Evolutionary conservation across 208 protist species (phyloP).

Genomic region (Endotrypanum monterogeii): DNA sequence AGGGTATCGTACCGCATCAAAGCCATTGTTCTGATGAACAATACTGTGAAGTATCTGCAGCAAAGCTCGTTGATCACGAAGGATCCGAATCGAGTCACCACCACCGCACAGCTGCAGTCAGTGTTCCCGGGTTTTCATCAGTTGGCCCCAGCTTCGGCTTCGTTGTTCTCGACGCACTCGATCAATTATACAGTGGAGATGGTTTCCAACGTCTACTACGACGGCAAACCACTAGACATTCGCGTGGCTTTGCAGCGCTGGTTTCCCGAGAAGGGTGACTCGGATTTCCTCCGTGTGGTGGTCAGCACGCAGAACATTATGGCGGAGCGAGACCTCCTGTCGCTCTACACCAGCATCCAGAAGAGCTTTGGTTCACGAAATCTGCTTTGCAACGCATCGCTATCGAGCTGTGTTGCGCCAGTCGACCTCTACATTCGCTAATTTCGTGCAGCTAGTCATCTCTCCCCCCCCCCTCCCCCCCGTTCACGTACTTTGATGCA

Average conservation of each 20-base stretch:
- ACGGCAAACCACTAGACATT: conserved; percentile 60
- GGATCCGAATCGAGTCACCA: conserved; percentile 56
- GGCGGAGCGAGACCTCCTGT: conserved; percentile 46
- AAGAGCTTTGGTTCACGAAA: conserved; percentile 21
- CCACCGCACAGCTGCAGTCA: conserved; percentile 66
- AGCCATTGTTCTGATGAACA: conserved; percentile 38
- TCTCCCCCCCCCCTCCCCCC: neutral
- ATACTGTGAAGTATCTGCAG: conserved; percentile 52
- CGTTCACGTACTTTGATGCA: neutral
- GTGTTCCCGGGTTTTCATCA: conserved; percentile 80
- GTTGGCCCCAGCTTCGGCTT: conserved; percentile 23
- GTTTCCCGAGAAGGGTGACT: conserved; percentile 24
- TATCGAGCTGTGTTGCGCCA: conserved; percentile 17
- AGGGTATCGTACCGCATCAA: conserved; percentile 52
- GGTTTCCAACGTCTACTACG: conserved; percentile 58
- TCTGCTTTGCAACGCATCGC: conserved; percentile 31
- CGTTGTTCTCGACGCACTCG: conserved; percentile 25
- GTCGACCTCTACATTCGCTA: conserved; percentile 45
- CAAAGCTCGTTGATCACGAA: conserved; percentile 63
- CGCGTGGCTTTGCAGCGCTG: conserved; percentile 53
- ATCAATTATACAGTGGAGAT: conserved; percentile 29
- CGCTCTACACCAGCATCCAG: conserved; percentile 33
- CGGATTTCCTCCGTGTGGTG: conserved; percentile 55
- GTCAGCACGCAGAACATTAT: conserved; percentile 51
- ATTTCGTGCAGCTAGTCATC: neutral